Conservation (phyloP, 2,329 filamentous ascomycete genomes). For the Rhynchosporium graminicola region DNA sequence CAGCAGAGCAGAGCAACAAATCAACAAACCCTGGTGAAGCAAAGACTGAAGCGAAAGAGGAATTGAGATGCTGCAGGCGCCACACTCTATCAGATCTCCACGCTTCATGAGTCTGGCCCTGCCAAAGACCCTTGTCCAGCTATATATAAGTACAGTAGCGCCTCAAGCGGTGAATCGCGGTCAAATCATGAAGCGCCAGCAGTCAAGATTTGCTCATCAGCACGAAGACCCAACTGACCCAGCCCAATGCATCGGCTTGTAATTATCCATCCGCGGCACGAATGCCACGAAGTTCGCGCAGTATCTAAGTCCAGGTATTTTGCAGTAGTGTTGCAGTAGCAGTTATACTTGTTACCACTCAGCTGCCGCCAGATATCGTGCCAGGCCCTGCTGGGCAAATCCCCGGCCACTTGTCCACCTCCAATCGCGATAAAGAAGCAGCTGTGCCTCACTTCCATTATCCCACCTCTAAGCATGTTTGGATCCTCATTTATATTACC, state of each 20-base stretch:
- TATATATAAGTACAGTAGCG: background rate
- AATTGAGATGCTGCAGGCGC: background rate
- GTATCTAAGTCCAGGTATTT: slow-evolving; percentile 4
- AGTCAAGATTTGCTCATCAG: slow-evolving; percentile 10
- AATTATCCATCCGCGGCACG: slow-evolving; percentile 6
- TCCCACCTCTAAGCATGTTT: slow-evolving; percentile 3
- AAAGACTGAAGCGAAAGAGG: background rate
- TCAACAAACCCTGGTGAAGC: background rate
- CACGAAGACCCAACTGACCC: slow-evolving; percentile 10
- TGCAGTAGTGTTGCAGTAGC: slow-evolving; percentile 18
- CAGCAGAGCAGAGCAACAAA: too few relatives aligned
- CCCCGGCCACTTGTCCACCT: slow-evolving; percentile 4
- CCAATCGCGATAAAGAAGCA: slow-evolving; percentile 33
- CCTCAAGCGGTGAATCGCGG: slow-evolving; percentile 18
- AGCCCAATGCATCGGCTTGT: slow-evolving; percentile 16
- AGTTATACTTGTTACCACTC: slow-evolving; percentile 29
- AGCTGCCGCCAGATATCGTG: slow-evolving; percentile 20
- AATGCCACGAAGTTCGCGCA: background rate
- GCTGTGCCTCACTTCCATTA: slow-evolving; percentile 21
- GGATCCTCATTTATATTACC: slow-evolving; percentile 8
- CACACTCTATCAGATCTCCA: background rate
- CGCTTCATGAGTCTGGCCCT: background rate
- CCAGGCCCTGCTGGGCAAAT: slow-evolving; percentile 29
- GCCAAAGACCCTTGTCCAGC: slow-evolving; percentile 9
- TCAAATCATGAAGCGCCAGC: slow-evolving; percentile 33